phyloP scores from a whole-genome alignment of 1,284 basidiomycete species.

The Anthracocystis walkeri region DNA sequence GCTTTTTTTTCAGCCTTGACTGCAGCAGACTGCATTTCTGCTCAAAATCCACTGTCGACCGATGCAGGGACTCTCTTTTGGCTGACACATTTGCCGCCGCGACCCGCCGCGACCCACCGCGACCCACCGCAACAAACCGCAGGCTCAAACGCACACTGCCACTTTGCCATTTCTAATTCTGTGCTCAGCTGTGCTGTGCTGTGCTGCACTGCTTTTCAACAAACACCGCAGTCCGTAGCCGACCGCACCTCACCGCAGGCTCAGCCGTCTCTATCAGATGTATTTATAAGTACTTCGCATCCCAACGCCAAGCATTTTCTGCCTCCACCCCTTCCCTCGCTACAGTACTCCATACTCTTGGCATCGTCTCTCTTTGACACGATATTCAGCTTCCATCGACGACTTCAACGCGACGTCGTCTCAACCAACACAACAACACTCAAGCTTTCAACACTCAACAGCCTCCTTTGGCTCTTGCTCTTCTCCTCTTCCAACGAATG shows the following conservation, averaged over 20 bases:
- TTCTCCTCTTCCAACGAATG: constrained; percentile 34
- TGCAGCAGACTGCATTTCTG: not conserved
- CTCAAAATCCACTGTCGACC: not conserved
- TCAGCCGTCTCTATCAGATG: too few species aligned
- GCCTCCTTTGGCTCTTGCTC: not conserved
- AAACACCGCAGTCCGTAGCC: not conserved
- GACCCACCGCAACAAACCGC: not conserved
- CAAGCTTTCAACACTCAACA: not conserved
- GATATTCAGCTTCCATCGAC: not conserved
- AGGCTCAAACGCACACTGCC: constrained; percentile 2
- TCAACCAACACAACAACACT: not conserved
- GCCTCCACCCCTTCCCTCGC: not conserved
- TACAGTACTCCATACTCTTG: constrained; percentile 3
- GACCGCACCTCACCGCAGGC: constrained; percentile 8
- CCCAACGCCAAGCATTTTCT: not conserved
- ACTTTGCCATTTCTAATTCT: not conserved
- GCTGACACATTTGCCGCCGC: too few species aligned
- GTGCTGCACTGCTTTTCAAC: not conserved
- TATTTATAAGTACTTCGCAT: constrained; percentile 15
- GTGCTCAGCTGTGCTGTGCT: not conserved
- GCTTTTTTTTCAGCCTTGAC: not conserved
- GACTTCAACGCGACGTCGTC: not conserved
- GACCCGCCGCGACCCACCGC: not conserved
- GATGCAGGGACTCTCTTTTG: not conserved
- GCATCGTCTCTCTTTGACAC: constrained; percentile 6